These are phyloP conservation scores for Vitis vinifera DNA, from an alignment of 164 flowering plant genomes.

Conservation along the genomic window DNA sequence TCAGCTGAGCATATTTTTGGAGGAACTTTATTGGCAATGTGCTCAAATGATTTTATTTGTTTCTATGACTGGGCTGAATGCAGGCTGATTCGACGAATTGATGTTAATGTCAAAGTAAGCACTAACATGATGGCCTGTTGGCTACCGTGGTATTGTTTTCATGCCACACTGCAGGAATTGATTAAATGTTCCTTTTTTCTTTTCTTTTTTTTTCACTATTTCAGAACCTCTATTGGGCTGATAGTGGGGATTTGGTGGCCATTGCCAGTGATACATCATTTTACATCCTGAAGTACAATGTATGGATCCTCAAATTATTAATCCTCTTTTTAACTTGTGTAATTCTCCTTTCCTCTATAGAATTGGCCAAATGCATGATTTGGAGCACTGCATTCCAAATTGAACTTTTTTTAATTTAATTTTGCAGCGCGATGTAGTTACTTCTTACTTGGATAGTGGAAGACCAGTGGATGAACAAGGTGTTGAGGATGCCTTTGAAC, in stretches of 20 bases:
- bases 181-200: background rate
- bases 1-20: conserved; percentile 93
- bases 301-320: conserved; percentile 31
- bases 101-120: conserved; percentile 90
- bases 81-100: conserved; percentile 86
- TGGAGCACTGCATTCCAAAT: background rate
- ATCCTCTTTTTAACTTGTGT: background rate
- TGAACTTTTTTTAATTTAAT: conserved; percentile 8
- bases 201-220: conserved; percentile 9
- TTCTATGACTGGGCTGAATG: conserved; percentile 99
- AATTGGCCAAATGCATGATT: background rate
- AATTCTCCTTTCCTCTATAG: background rate
- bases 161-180: background rate
- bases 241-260: conserved; percentile 93
- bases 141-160: background rate
- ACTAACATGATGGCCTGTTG: background rate
- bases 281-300: conserved; percentile 92
- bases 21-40: conserved; percentile 86
- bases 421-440: conserved; percentile 82
- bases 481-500: conserved; percentile 96
- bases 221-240: conserved; percentile 99
- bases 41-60: conserved; percentile 96
- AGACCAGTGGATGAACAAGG: conserved; percentile 89
- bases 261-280: conserved; percentile 93
- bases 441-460: conserved; percentile 83